These are phyloP conservation scores for Periconia sp. DNA, from an alignment of 2,329 filamentous ascomycete species.

Conservation along the genomic window DNA sequence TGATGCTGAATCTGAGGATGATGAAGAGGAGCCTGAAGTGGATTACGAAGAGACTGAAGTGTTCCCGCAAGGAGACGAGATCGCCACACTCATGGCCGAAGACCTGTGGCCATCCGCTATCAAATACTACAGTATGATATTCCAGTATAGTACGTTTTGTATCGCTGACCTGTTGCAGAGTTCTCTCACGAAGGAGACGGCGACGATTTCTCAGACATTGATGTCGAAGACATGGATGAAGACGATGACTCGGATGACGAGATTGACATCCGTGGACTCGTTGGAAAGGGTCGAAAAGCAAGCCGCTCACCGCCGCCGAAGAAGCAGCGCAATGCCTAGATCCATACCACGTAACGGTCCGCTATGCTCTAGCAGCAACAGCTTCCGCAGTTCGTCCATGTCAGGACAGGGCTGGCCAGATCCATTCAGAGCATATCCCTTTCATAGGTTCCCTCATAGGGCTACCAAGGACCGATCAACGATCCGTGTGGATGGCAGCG, in stretches of 20 bases:
- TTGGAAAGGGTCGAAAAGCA: conserved; percentile 55
- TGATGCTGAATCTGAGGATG: conserved; percentile 44
- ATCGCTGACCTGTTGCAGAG: conserved; percentile 47
- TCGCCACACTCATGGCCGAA: conserved; percentile 81
- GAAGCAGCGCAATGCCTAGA: conserved; percentile 49
- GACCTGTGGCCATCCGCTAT: conserved; percentile 89
- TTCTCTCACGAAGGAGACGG: conserved; percentile 72
- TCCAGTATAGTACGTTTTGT: not conserved
- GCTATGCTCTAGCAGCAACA: not conserved
- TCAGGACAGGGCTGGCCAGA: too few species aligned
- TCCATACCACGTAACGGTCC: not conserved
- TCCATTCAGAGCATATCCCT: too few species aligned
- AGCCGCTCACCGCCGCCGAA: conserved; percentile 39
- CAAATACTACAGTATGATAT: conserved; percentile 83
- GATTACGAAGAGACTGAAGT: conserved; percentile 77
- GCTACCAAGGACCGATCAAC: too few species aligned
- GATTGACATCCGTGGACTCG: conserved; percentile 54
- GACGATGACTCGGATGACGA: conserved; percentile 61
- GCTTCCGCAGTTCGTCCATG: too few species aligned
- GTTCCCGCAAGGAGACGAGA: conserved; percentile 83
- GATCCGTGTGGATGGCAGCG: not conserved
- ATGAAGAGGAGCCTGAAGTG: conserved; percentile 62
- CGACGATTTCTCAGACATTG: conserved; percentile 68
- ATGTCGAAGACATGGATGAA: conserved; percentile 65
- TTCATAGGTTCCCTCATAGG: too few species aligned